phyloP scores from a whole-genome alignment of 129 eudicot species.

The Smallanthus sonchifolius region DNA sequence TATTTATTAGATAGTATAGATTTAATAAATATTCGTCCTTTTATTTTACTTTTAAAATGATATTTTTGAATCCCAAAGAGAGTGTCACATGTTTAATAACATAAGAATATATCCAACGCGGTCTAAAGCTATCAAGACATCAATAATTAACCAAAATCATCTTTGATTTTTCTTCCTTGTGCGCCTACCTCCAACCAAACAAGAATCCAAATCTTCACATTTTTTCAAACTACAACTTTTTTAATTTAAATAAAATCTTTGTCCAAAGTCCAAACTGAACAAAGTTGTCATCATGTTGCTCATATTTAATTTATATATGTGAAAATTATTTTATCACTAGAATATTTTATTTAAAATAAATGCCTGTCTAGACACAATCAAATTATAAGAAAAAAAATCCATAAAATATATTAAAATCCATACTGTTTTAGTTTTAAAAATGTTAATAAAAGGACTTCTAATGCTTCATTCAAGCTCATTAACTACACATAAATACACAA shows the following conservation, averaged over 20 bases:
- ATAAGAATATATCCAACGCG: neutral
- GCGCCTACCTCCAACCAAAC: neutral
- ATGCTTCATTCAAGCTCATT: neutral
- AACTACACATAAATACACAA: conserved; percentile 24
- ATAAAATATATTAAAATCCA: neutral
- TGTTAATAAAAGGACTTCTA: neutral
- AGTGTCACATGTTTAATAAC: neutral
- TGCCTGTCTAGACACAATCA: neutral
- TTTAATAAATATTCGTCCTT: neutral
- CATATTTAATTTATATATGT: neutral
- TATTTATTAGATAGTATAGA: no score
- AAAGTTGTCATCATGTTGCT: neutral
- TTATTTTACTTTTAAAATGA: neutral
- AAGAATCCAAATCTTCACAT: conserved; percentile 1
- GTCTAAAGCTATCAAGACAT: neutral
- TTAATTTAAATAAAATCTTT: neutral
- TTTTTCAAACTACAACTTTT: neutral
- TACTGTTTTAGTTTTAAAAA: neutral
- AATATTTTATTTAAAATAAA: neutral
- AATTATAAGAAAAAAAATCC: neutral
- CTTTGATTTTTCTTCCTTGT: conserved; percentile 13
- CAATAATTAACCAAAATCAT: neutral
- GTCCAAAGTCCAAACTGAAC: neutral
- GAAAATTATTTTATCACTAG: neutral
- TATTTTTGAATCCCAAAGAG: neutral